Evolutionary conservation across 2,329 filamentous ascomycete species (phyloP).

Genomic region (Cadophora luteo-olivacea): DNA sequence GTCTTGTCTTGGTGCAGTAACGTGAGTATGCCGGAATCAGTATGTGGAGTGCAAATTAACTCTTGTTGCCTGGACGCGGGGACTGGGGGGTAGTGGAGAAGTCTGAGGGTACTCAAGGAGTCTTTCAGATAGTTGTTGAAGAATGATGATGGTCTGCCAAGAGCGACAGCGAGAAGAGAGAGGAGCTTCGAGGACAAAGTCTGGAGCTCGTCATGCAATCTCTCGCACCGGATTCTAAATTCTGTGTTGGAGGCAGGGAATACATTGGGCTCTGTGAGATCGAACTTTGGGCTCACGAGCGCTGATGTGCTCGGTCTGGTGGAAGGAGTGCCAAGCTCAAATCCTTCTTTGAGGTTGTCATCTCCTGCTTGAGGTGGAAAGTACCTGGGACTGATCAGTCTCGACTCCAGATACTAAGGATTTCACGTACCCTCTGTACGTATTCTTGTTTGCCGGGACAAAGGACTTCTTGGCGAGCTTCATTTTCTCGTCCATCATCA

Average conservation of each 20-base stretch:
- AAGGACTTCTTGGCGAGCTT: slow-evolving; percentile 52
- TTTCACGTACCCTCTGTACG: slow-evolving; percentile 49
- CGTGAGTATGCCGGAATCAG: slow-evolving; percentile 55
- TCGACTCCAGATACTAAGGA: neutral
- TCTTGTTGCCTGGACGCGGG: slow-evolving; percentile 31
- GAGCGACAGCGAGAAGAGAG: slow-evolving; percentile 48
- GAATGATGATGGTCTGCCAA: slow-evolving; percentile 48
- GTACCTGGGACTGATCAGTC: slow-evolving; percentile 44
- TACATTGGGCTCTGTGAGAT: slow-evolving; percentile 50
- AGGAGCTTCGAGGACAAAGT: slow-evolving; percentile 47
- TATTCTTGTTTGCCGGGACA: slow-evolving; percentile 48
- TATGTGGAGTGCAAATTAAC: slow-evolving; percentile 49
- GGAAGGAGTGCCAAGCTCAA: slow-evolving; percentile 50
- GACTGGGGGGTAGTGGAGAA: slow-evolving; percentile 52
- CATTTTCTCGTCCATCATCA: slow-evolving; percentile 48
- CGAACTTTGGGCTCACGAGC: slow-evolving; percentile 41
- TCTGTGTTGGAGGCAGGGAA: slow-evolving; percentile 44
- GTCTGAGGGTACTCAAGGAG: slow-evolving; percentile 52
- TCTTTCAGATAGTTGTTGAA: slow-evolving; percentile 50
- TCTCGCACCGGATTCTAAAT: slow-evolving; percentile 45
- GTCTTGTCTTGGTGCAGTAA: slow-evolving; percentile 55
- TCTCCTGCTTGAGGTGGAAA: slow-evolving; percentile 50
- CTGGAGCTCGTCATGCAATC: slow-evolving; percentile 49
- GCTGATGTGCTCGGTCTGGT: slow-evolving; percentile 27
- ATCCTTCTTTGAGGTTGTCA: slow-evolving; percentile 54